Conservation (phyloP, 371 early-diverging fungal genomes). For the Mucor velutinosus region DNA sequence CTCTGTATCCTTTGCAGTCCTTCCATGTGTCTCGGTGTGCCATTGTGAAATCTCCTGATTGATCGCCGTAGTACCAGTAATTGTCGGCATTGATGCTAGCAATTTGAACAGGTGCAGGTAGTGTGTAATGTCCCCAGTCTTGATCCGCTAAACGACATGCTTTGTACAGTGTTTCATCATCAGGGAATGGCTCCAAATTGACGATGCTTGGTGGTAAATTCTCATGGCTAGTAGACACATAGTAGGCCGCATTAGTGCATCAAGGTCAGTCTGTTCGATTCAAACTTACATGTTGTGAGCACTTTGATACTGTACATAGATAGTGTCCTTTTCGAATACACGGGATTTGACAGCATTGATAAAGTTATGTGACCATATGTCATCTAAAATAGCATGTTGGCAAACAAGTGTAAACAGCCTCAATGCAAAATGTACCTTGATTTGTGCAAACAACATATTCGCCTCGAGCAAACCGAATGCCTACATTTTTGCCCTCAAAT, state of each 20-base stretch:
- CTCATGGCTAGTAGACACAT: slow-evolving; percentile 27
- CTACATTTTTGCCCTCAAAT: slow-evolving; percentile 52
- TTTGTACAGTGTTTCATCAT: slow-evolving; percentile 40
- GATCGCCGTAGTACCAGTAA: slow-evolving; percentile 34
- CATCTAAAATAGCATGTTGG: slow-evolving; percentile 25
- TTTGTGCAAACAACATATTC: slow-evolving; percentile 48
- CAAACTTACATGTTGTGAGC: slow-evolving; percentile 43
- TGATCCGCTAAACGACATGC: slow-evolving; percentile 34
- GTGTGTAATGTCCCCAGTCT: slow-evolving; percentile 39
- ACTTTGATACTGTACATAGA: slow-evolving; percentile 44
- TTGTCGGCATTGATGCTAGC: slow-evolving; percentile 30
- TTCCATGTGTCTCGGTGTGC: slow-evolving; percentile 54
- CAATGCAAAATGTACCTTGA: slow-evolving; percentile 32
- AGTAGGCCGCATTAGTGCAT: background rate
- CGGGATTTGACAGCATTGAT: slow-evolving; percentile 49
- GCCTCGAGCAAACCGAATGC: slow-evolving; percentile 50
- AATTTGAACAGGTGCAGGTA: slow-evolving; percentile 16
- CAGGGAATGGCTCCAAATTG: slow-evolving; percentile 34
- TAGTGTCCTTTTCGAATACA: slow-evolving; percentile 36
- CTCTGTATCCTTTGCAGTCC: slow-evolving; percentile 39
- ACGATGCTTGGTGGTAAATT: slow-evolving; percentile 47
- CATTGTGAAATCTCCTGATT: slow-evolving; percentile 51
- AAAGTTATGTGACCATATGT: slow-evolving; percentile 53
- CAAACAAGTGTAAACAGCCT: background rate
- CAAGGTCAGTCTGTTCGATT: background rate